A percentile compares a stretch with the other conserved stretches of the same genome.
Conservation (phyloP, 2,329 filamentous ascomycete genomes). For the Fusarium nurragi region DNA sequence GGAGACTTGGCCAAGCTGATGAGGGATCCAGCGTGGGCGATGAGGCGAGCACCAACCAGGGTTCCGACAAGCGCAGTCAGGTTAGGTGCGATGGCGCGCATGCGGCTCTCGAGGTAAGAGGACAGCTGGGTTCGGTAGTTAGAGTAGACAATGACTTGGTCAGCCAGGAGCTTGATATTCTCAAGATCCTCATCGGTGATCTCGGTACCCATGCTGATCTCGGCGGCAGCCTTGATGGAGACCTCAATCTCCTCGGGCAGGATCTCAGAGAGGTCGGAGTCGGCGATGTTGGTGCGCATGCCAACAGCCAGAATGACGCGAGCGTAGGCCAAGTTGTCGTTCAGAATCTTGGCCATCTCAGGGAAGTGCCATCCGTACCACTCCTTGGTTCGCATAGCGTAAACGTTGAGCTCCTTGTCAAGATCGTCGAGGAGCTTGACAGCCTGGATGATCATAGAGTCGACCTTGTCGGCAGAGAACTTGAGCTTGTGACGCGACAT, state of each 20-base stretch:
- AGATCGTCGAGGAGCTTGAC: constrained; percentile 94
- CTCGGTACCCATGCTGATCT: constrained; percentile 98
- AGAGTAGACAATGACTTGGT: constrained; percentile 91
- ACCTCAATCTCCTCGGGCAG: constrained; percentile 94
- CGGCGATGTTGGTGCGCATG: constrained; percentile 81
- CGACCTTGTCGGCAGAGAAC: constrained; percentile 98
- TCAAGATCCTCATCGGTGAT: constrained; percentile 92
- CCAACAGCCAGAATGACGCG: constrained; percentile 89
- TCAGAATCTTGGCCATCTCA: constrained; percentile 95
- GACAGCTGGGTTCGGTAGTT: constrained; percentile 90
- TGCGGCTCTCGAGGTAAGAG: constrained; percentile 88
- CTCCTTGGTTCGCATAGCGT: constrained; percentile 99
- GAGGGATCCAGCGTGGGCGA: constrained; percentile 92
- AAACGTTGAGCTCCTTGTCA: constrained; percentile 98
- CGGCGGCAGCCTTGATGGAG: constrained; percentile 91
- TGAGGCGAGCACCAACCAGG: constrained; percentile 91
- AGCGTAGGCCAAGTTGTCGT: constrained; percentile 95
- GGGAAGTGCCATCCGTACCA: constrained; percentile 99
- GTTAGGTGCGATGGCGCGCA: constrained; percentile 97
- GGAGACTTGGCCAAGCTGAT: constrained; percentile 95
- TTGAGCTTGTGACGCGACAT: constrained; percentile 98
- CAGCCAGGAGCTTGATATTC: constrained; percentile 90
- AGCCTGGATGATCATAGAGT: constrained; percentile 99
- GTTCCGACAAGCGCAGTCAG: constrained; percentile 92
- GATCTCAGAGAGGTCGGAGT: constrained; percentile 84